Conservation (phyloP, 2,329 filamentous ascomycete species). For the Davidsoniella eucalypti region DNA sequence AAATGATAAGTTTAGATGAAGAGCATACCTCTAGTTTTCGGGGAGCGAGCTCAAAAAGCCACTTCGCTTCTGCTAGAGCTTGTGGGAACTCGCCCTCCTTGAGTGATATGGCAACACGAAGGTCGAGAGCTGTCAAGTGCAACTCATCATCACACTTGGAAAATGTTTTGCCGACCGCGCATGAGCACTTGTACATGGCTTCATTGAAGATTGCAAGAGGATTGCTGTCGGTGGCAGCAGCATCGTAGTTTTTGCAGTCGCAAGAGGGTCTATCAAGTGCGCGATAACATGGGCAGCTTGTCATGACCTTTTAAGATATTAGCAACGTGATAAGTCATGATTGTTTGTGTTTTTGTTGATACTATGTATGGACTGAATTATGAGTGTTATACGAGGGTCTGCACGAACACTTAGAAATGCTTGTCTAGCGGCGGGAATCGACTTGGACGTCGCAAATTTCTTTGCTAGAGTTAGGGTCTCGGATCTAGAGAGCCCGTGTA, state of each 20-base stretch:
- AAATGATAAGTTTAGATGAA: background rate
- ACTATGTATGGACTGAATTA: too few species aligned
- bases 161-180: constrained; percentile 22
- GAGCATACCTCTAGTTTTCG: constrained; percentile 23
- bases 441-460: background rate
- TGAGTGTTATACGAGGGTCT: too few species aligned
- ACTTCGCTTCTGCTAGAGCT: constrained; percentile 25
- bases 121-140: constrained; percentile 26
- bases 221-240: constrained; percentile 16
- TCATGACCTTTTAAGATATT: background rate
- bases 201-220: constrained; percentile 22
- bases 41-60: constrained; percentile 27
- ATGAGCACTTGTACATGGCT: constrained; percentile 25
- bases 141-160: constrained; percentile 23
- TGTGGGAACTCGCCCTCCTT: constrained; percentile 24
- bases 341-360: too few species aligned
- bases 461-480: background rate
- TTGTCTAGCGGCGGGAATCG: background rate
- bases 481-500: background rate
- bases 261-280: constrained; percentile 23
- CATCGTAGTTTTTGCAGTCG: constrained; percentile 25
- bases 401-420: background rate
- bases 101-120: constrained; percentile 22
- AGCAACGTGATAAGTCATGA: background rate
- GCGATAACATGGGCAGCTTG: constrained; percentile 20